Conservation (phyloP, 345 rosid genomes). For the Brassica incana region DNA sequence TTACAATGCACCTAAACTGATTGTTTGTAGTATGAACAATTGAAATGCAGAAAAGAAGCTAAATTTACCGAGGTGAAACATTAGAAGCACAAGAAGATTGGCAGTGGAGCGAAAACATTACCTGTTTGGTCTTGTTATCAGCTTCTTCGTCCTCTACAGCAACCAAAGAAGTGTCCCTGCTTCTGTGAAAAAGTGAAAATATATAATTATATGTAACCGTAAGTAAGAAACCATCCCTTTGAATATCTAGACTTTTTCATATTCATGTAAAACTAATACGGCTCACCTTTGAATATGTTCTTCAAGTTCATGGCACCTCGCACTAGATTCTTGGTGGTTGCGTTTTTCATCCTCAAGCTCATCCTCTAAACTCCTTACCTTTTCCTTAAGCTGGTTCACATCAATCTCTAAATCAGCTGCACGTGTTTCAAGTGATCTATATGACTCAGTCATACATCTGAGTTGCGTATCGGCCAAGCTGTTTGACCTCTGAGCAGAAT, state of each 20-base stretch:
- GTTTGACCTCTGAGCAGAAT: slow-evolving; percentile 68
- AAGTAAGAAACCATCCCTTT: neutral
- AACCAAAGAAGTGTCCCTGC: slow-evolving; percentile 46
- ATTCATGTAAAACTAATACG: slow-evolving; percentile 4
- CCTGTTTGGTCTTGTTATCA: slow-evolving; percentile 66
- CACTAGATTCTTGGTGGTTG: slow-evolving; percentile 54
- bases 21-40: neutral
- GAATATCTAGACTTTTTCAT: neutral
- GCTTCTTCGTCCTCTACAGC: slow-evolving; percentile 45
- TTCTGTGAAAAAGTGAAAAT: slow-evolving; percentile 33
- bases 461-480: slow-evolving; percentile 86
- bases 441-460: slow-evolving; percentile 96
- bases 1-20: slow-evolving; percentile 3
- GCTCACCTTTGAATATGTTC: slow-evolving; percentile 65
- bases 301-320: slow-evolving; percentile 73
- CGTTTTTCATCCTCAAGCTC: slow-evolving; percentile 65
- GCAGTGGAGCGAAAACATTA: slow-evolving; percentile 21
- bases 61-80: neutral
- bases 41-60: slow-evolving; percentile 1
- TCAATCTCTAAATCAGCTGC: slow-evolving; percentile 70
- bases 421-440: slow-evolving; percentile 80
- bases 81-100: neutral
- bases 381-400: slow-evolving; percentile 62
- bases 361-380: slow-evolving; percentile 49
- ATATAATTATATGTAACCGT: neutral